phyloP scores from a whole-genome alignment of 495 filamentous ascomycete genomes.

The Penicillium bovifimosum region DNA sequence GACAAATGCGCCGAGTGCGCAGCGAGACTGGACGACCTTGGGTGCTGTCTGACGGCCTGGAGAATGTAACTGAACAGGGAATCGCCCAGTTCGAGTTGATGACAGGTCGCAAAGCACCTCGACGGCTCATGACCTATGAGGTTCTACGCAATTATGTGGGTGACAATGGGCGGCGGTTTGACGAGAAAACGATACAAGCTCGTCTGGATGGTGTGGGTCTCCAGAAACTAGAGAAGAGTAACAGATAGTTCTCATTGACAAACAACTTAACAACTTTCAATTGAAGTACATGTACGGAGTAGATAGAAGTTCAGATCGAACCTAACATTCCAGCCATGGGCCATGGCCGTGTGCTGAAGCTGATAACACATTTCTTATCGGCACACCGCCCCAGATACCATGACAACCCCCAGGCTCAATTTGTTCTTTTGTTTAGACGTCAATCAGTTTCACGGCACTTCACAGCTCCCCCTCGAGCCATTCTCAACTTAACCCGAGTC shows the following conservation, averaged over 20 bases:
- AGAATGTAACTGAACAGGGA: conserved; percentile 74
- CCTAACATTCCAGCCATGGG: background rate
- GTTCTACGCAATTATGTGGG: conserved; percentile 50
- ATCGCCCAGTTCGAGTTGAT: conserved; percentile 81
- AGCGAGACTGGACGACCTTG: conserved; percentile 59
- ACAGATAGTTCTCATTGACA: background rate
- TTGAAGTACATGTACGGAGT: no score
- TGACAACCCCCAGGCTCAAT: background rate
- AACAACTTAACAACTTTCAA: no score
- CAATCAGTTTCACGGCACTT: background rate
- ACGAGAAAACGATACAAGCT: conserved; percentile 41
- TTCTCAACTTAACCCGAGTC: background rate
- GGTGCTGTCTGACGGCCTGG: conserved; percentile 75
- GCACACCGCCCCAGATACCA: conserved; percentile 1
- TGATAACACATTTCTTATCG: conserved; percentile 4
- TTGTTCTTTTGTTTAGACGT: conserved; percentile 4
- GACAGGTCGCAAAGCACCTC: conserved; percentile 74
- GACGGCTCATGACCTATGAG: conserved; percentile 65
- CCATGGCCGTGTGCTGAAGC: background rate
- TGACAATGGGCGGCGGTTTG: conserved; percentile 37
- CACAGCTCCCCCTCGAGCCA: background rate
- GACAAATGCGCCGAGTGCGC: conserved; percentile 55
- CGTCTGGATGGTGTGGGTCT: conserved; percentile 31
- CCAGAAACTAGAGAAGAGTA: background rate
- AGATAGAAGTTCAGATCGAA: no score